Base-by-base conservation (phyloP, 1,284 basidiomycete genomes). In the Marasmius sp. region DNA sequence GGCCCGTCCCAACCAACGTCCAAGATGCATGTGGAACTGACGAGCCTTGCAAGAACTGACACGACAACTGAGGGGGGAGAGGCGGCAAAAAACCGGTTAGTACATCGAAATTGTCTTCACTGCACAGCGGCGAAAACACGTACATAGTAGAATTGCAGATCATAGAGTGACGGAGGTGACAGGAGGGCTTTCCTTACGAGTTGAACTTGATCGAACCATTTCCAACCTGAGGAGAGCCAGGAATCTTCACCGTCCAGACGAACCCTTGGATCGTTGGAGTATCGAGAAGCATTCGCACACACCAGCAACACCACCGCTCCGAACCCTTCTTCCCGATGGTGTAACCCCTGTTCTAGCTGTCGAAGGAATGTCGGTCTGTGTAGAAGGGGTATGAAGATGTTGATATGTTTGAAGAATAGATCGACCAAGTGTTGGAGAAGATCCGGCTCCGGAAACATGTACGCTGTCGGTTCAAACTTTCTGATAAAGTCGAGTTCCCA, bases 1-100 rank as follows among this genome's bases (percentile, higher is more conserved):
- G 80, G 12, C 89, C 89, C 47, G 90, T 79, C 4, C 91, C 91
- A 11, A 86, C 81, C 57, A 89, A 77, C 0, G 87, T 83, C 91
- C 91, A 92, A 56, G 84, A 85, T 3, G 88, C 82, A 59, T 91
- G 88, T 0, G 87, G 87, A 0, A 85, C 82, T 1, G 87, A 86
- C 11, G 85, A 83, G 3, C 85, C 85, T 64, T 85, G 81, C 41
- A 84, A 65, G 65, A 80, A 87, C 59, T 79, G 64, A 1, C 79
- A 75, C 11, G 76, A 74, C 34, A 84, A 67, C 82, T 85, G 58
- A 18, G 27, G 27, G 27, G 27, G 27, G 27, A 27, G 27, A 5
- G 27, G 27, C 2, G 27, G 27, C n/a, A 49, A n/a, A 34, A 39
- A 58, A 41, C 14, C 52, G 56, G 36, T 12, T 62, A 49, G 20